A percentile compares a stretch with the other conserved stretches of the same genome.
These are phyloP conservation scores for Penicillium manginii DNA, from an alignment of 495 filamentous ascomycete genomes.

Conservation along the genomic window DNA sequence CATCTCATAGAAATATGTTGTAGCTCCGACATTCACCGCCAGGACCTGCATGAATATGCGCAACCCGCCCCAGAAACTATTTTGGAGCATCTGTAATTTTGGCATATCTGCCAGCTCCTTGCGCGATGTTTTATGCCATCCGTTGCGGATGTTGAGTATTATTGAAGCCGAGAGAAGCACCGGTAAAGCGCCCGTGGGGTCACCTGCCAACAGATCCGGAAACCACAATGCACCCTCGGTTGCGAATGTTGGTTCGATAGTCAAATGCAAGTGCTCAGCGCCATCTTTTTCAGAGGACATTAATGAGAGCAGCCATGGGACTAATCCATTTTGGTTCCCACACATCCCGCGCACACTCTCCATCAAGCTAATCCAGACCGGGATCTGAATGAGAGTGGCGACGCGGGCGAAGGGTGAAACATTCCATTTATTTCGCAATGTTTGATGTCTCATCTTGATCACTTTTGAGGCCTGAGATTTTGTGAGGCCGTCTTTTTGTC, in stretches of 20 bases:
- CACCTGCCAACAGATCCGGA: constrained; percentile 69
- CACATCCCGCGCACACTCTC: constrained; percentile 69
- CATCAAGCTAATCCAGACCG: constrained; percentile 69
- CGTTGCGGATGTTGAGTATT: constrained; percentile 37
- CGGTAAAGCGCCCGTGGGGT: constrained; percentile 71
- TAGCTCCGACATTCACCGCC: constrained; percentile 36
- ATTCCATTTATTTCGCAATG: constrained; percentile 46
- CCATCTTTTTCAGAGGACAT: constrained; percentile 7
- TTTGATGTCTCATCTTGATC: neutral
- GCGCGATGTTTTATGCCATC: constrained; percentile 31
- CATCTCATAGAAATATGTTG: constrained; percentile 44
- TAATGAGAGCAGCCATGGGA: constrained; percentile 44
- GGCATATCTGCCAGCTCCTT: constrained; percentile 33
- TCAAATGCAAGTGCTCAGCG: constrained; percentile 21
- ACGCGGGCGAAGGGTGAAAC: constrained; percentile 55
- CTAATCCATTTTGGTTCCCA: constrained; percentile 56
- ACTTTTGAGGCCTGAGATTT: neutral
- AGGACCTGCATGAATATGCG: constrained; percentile 34
- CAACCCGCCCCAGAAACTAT: constrained; percentile 21
- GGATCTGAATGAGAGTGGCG: constrained; percentile 54
- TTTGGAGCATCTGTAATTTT: constrained; percentile 26
- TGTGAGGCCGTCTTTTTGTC: constrained; percentile 6
- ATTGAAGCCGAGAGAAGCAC: constrained; percentile 50
- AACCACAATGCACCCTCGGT: constrained; percentile 83
- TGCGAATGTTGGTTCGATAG: constrained; percentile 59